Evolutionary conservation across 495 filamentous ascomycete species (phyloP).

Genomic region (Penicillium lagena): DNA sequence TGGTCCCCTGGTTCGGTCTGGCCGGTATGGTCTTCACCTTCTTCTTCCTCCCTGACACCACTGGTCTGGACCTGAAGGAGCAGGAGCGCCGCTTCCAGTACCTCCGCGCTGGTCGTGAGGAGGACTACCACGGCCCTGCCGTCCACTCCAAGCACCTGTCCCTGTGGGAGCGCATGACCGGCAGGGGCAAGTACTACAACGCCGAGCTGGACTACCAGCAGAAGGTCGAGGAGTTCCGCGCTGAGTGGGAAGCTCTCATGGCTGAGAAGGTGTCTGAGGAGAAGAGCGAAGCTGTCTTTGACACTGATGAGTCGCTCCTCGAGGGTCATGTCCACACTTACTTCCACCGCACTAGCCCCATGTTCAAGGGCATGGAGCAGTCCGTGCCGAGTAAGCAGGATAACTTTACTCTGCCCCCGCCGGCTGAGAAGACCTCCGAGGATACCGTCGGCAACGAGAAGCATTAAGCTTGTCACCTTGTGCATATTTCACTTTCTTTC

Average conservation of each 20-base stretch:
- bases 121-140: constrained; percentile 84
- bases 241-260: constrained; percentile 56
- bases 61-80: constrained; percentile 87
- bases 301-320: constrained; percentile 37
- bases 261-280: constrained; percentile 40
- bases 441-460: constrained; percentile 17
- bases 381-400: constrained; percentile 23
- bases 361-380: constrained; percentile 43
- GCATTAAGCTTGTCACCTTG: background rate
- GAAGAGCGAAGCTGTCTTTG: constrained; percentile 17
- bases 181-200: constrained; percentile 70
- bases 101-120: constrained; percentile 63
- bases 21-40: constrained; percentile 69
- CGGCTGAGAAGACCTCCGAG: constrained; percentile 24
- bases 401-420: constrained; percentile 33
- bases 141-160: constrained; percentile 82
- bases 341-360: constrained; percentile 45
- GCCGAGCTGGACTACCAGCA: constrained; percentile 68
- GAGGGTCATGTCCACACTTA: constrained; percentile 41
- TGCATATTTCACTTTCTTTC: constrained; percentile 5
- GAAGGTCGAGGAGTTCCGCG: constrained; percentile 73
- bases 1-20: constrained; percentile 89
- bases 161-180: constrained; percentile 63
- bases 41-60: constrained; percentile 86
- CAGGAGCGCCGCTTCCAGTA: constrained; percentile 84